Conservation (phyloP, 164 flowering plant species). For the Santalum album region DNA sequence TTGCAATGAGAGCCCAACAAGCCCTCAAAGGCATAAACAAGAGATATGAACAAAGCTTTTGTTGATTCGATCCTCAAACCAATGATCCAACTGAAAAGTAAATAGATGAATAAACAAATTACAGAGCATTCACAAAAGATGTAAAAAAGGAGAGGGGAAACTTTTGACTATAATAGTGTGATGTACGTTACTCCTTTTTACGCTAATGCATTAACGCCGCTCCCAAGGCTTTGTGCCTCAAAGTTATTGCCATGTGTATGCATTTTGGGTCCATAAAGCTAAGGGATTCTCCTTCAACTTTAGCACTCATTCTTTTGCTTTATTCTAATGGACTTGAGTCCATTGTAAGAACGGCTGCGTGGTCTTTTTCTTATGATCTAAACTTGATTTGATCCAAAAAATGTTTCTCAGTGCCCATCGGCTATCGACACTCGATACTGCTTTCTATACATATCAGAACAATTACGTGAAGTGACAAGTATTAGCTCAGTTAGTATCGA, state of each 20-base stretch:
- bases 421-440: no score
- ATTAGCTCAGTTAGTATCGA: no score
- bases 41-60: constrained; percentile 14
- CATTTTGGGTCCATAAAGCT: background rate
- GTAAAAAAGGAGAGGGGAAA: constrained; percentile 14
- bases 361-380: no score
- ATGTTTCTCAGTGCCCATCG: no score
- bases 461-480: no score
- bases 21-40: constrained; percentile 7
- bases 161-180: constrained; percentile 23
- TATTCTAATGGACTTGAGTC: no score
- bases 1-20: background rate
- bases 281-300: no score
- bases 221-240: constrained; percentile 7
- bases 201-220: background rate
- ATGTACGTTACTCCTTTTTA: constrained; percentile 9
- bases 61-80: constrained; percentile 17
- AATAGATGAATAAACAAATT: background rate
- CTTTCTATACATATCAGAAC: no score
- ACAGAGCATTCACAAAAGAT: constrained; percentile 9
- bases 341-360: no score
- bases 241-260: constrained; percentile 9
- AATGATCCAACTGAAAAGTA: constrained; percentile 9
- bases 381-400: no score
- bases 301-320: no score